Conservation (phyloP, 2,329 filamentous ascomycete species). For the Daldinia eschscholtzii region DNA sequence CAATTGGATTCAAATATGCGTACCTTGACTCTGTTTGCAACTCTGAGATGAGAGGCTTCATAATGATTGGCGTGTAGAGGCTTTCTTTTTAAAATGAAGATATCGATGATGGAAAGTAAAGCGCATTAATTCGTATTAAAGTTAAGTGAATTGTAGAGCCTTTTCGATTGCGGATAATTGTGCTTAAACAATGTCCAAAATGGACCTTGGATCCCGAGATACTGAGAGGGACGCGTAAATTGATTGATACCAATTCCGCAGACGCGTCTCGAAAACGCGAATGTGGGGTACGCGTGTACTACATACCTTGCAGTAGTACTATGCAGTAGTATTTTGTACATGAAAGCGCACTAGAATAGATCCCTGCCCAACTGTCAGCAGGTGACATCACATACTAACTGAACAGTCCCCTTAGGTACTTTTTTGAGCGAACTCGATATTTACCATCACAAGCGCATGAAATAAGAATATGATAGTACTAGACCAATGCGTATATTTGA, state of each 20-base stretch:
- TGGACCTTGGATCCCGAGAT: neutral
- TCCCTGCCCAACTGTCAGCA: slow-evolving; percentile 5
- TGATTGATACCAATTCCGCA: slow-evolving; percentile 25
- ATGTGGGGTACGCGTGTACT: slow-evolving; percentile 39
- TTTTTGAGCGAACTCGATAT: slow-evolving; percentile 1
- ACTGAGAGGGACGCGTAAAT: slow-evolving; percentile 37
- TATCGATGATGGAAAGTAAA: neutral
- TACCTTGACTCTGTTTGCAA: slow-evolving; percentile 21
- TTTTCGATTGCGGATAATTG: neutral
- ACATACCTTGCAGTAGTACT: too few species aligned
- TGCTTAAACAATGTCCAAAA: neutral
- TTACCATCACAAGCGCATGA: neutral
- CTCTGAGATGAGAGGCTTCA: slow-evolving; percentile 16
- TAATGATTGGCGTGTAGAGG: slow-evolving; percentile 3
- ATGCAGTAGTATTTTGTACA: neutral
- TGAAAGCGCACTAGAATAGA: neutral
- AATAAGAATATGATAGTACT: neutral
- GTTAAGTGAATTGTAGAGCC: neutral
- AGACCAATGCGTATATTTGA: neutral
- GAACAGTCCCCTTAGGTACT: slow-evolving; percentile 21
- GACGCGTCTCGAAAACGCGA: slow-evolving; percentile 44
- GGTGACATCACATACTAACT: slow-evolving; percentile 15
- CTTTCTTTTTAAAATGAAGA: neutral
- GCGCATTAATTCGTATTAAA: neutral
- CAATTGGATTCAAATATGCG: neutral